Conservation (phyloP, 208 protist genomes). For the Wallacemonas sp. region DNA sequence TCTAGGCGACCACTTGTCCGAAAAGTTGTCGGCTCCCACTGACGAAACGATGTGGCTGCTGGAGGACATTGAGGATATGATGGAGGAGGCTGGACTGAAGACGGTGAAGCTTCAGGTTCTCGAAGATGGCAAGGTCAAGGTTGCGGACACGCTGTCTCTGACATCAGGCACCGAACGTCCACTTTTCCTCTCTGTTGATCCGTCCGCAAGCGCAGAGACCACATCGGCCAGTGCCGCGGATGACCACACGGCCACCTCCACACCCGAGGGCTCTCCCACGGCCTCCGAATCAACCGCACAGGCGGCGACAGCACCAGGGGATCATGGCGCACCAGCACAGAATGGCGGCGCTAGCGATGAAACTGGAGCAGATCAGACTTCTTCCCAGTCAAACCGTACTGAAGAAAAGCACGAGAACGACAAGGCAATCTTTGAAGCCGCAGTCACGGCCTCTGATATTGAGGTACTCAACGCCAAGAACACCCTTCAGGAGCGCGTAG, state of each 20-base stretch:
- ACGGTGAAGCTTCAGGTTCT: constrained; percentile 72
- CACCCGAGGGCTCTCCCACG: background rate
- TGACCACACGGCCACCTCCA: background rate
- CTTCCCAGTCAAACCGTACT: too few species aligned
- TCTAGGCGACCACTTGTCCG: constrained; percentile 61
- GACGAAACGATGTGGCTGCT: constrained; percentile 82
- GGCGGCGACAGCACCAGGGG: background rate
- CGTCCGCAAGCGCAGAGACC: background rate
- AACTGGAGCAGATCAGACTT: background rate
- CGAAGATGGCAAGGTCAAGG: constrained; percentile 58
- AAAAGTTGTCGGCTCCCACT: constrained; percentile 51
- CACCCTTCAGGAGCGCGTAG: constrained; percentile 59
- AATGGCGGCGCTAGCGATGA: too few species aligned
- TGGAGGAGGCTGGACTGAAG: constrained; percentile 73
- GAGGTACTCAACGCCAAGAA: constrained; percentile 78
- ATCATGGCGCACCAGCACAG: too few species aligned
- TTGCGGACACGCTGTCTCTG: constrained; percentile 41
- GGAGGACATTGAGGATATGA: constrained; percentile 87
- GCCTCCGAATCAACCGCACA: background rate
- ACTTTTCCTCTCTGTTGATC: constrained; percentile 40
- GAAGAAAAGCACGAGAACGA: background rate
- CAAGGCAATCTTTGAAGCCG: constrained; percentile 26
- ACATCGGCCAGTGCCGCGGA: background rate
- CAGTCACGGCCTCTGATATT: constrained; percentile 63
- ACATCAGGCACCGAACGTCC: constrained; percentile 77